Evolutionary conservation across 352 stramenopile genomes (phyloP), one percentile per base, ranked within the genome.

Genomic region (Elongisporangium anandrum): DNA sequence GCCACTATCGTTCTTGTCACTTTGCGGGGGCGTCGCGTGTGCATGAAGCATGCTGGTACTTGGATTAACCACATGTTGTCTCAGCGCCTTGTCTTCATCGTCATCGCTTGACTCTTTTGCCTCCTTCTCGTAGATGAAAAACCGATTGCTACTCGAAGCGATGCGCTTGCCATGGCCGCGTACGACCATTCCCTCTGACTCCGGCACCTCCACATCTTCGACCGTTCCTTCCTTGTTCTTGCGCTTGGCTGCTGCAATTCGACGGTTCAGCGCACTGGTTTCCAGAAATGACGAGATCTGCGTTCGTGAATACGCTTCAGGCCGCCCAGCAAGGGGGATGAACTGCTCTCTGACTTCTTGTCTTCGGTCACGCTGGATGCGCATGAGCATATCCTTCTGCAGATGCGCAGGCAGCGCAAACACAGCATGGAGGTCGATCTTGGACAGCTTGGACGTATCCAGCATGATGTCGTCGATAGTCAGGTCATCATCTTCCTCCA

Each of bases 281-380:
- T 91, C 88, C 23, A 99, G 70, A 70, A 99, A 99, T 53, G 97
- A 97, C 2, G 81, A 73, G 29, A 99, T 81, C 63, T 99, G 97
- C 17, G 87, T 94, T n/a, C 85, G 73, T 19, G 95, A 99, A 77
- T 99, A 99, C 34, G 88, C 85, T 22, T 96, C 81, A 0, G 97
- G 95, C 57, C 99, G 89, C 1, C 88, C 93, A 2, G 97, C 97
- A 0, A 98, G 88, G 4, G 91, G 86, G 59, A 99, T 98, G 59
- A 98, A 99, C 70, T 98, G 88, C 50, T 96, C 79, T 9, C 97
- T 87, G n/a, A 88, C 75, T 75, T 97, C 77, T 79, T 94, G 75
- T 69, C 88, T 69, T 9, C 94, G 79, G 52, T 98, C 87, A 23
- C 87, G 74, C 55, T 87, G 74, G 61, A 97, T 96, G n/a, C 80